Evolutionary conservation across 192 early-diverging fungal species (phyloP).

Genomic region (Allomyces arbusculus): DNA sequence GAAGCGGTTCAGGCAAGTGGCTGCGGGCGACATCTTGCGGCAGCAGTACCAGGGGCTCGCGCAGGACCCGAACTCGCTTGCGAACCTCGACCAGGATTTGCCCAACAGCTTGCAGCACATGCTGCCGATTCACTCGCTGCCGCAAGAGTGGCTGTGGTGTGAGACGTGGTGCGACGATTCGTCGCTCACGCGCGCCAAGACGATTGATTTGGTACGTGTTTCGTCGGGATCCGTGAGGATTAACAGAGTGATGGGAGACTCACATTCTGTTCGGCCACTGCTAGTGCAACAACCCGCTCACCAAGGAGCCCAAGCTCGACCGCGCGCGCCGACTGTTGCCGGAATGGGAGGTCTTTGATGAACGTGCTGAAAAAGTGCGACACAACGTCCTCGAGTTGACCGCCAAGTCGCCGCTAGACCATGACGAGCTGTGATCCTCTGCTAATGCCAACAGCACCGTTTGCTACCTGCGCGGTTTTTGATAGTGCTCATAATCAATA

Average conservation of each 20-base stretch:
- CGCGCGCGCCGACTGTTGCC: constrained; percentile 76
- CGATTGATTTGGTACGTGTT: constrained; percentile 72
- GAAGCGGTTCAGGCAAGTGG: constrained; percentile 70
- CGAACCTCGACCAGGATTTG: constrained; percentile 95
- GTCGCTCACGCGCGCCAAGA: constrained; percentile 65
- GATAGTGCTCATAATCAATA: too few relatives aligned
- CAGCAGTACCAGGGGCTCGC: constrained; percentile 83
- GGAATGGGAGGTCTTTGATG: constrained; percentile 82
- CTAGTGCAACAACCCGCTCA: constrained; percentile 94
- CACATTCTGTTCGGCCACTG: neutral
- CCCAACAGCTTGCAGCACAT: constrained; percentile 89
- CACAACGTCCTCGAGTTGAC: too few relatives aligned
- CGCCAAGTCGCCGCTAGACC: too few relatives aligned
- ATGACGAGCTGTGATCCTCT: too few relatives aligned
- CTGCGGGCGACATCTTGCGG: constrained; percentile 80
- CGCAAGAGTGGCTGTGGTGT: constrained; percentile 98
- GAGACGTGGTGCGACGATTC: constrained; percentile 95
- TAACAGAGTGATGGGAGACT: neutral
- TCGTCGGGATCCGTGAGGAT: neutral
- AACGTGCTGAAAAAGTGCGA: constrained; percentile 13
- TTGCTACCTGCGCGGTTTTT: too few relatives aligned
- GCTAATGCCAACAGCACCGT: too few relatives aligned
- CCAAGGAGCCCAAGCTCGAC: constrained; percentile 94
- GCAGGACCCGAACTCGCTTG: constrained; percentile 64
- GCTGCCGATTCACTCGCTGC: constrained; percentile 78